Conservation (phyloP, 2,329 filamentous ascomycete species). For the Arthrobotrys pseudoclavata region DNA sequence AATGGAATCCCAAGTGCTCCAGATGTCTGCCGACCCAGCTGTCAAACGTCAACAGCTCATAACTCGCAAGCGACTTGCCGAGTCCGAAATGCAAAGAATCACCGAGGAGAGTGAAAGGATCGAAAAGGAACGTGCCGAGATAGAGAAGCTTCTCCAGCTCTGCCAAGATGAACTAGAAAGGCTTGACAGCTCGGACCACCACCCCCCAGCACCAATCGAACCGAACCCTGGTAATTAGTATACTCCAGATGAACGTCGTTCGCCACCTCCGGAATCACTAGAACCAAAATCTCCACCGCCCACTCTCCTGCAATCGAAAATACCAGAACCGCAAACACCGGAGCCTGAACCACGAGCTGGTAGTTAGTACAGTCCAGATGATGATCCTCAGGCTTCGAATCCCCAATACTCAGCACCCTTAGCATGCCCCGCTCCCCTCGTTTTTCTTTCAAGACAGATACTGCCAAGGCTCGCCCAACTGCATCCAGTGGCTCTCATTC, state of each 20-base stretch:
- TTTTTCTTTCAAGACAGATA: not conserved
- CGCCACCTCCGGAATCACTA: not conserved
- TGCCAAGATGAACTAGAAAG: slow-evolving; percentile 44
- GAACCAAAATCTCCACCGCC: not conserved
- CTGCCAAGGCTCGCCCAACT: not conserved
- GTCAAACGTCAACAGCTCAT: slow-evolving; percentile 52
- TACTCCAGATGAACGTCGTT: slow-evolving; percentile 3
- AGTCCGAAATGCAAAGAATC: slow-evolving; percentile 54
- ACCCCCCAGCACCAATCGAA: slow-evolving; percentile 33
- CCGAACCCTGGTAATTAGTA: slow-evolving; percentile 42
- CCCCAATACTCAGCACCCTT: not conserved
- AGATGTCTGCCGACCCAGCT: slow-evolving; percentile 47
- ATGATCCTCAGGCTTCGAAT: not conserved
- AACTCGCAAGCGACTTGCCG: slow-evolving; percentile 51
- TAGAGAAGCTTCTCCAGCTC: slow-evolving; percentile 32
- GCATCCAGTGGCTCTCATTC: not conserved
- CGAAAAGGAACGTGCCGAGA: slow-evolving; percentile 38
- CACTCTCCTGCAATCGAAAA: not conserved
- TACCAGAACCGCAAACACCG: not conserved
- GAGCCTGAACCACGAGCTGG: not conserved
- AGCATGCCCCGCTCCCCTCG: not conserved
- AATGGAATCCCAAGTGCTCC: slow-evolving; percentile 44
- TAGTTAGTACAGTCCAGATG: slow-evolving; percentile 32
- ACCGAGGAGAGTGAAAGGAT: slow-evolving; percentile 36
- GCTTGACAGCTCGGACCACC: slow-evolving; percentile 27